A percentile compares a stretch with the other conserved stretches of the same genome.
Conservation (phyloP, 768 basidiomycete species). For the Cubamyces lactineus region DNA sequence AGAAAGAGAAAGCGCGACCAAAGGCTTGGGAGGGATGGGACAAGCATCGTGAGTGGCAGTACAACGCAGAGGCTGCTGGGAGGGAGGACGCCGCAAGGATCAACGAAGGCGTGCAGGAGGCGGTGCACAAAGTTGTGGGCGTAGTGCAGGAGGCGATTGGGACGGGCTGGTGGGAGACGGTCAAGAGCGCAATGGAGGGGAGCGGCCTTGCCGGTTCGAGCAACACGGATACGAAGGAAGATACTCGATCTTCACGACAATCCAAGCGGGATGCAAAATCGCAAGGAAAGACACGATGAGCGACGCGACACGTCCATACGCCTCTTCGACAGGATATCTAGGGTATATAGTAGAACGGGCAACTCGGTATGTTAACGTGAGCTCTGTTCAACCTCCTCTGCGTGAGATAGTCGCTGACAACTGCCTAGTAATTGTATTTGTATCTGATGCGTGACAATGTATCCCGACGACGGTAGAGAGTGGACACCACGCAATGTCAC, state of each 20-base stretch:
- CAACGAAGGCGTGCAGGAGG: conserved; percentile 32
- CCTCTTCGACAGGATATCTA: background rate
- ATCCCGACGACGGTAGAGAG: background rate
- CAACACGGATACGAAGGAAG: background rate
- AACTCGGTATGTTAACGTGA: background rate
- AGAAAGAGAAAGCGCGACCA: conserved; percentile 34
- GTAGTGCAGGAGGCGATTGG: conserved; percentile 42
- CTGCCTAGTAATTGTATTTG: background rate
- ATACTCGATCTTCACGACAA: background rate
- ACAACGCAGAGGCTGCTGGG: conserved; percentile 34
- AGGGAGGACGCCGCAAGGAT: conserved; percentile 29
- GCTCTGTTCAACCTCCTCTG: background rate
- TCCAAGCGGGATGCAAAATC: conserved; percentile 14
- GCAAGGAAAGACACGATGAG: conserved; percentile 8
- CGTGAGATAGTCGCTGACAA: background rate
- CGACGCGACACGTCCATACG: background rate
- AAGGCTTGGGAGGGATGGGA: conserved; percentile 73
- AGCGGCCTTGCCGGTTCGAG: conserved; percentile 15
- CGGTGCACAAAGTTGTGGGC: conserved; percentile 51
- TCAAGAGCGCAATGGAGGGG: conserved; percentile 34
- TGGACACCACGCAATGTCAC: background rate
- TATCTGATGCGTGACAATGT: background rate
- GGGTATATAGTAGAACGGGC: background rate
- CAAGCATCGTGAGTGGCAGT: conserved; percentile 62
- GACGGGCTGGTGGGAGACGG: conserved; percentile 44